A percentile compares a stretch with the other conserved stretches of the same genome.
Conservation (phyloP, 257 asterid genomes). For the Striga asiatica region DNA sequence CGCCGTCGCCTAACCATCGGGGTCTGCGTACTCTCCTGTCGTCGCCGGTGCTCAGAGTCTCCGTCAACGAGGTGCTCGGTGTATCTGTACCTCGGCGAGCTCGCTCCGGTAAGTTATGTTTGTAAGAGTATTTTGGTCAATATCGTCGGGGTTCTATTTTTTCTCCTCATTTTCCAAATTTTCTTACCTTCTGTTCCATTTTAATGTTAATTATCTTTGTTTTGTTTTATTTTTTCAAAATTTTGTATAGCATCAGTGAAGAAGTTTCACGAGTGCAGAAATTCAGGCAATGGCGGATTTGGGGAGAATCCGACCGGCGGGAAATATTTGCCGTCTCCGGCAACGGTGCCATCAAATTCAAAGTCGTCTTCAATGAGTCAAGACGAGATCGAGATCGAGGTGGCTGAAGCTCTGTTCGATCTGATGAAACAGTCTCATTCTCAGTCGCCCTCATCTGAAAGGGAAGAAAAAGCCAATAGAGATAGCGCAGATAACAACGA, state of each 20-base stretch:
- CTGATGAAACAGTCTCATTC: constrained; percentile 50
- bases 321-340: constrained; percentile 23
- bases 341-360: constrained; percentile 18
- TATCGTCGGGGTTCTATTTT: background rate
- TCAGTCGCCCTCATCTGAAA: constrained; percentile 22
- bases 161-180: background rate
- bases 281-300: constrained; percentile 23
- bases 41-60: constrained; percentile 25
- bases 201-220: background rate
- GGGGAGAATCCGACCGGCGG: constrained; percentile 25
- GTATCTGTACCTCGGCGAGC: constrained; percentile 46
- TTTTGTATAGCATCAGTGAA: constrained; percentile 31
- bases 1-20: constrained; percentile 25
- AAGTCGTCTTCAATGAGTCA: constrained; percentile 23
- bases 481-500: constrained; percentile 16
- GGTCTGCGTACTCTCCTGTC: constrained; percentile 30
- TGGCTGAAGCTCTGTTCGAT: constrained; percentile 66
- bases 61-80: constrained; percentile 36
- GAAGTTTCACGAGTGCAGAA: constrained; percentile 29
- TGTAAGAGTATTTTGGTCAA: background rate
- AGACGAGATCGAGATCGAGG: constrained; percentile 62
- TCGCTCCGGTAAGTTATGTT: constrained; percentile 39
- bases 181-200: too few relatives aligned
- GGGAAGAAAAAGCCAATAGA: constrained; percentile 15
- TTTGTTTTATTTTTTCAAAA: background rate